phyloP scores from a whole-genome alignment of 495 filamentous ascomycete species.

The Annulohypoxylon bovei region DNA sequence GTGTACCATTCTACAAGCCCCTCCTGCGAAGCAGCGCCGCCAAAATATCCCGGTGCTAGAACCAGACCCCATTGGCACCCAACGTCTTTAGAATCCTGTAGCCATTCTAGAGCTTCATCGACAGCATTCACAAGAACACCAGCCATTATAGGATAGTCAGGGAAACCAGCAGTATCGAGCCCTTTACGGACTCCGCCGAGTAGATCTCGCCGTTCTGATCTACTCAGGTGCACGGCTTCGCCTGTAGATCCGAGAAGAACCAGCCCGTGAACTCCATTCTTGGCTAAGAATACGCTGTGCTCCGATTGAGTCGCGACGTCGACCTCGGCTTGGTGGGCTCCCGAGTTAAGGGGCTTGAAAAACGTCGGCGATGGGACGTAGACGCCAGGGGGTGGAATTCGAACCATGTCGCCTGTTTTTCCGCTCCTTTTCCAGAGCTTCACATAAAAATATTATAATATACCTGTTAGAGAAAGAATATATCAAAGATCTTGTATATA shows the following conservation, averaged over 20 bases:
- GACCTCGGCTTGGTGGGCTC: constrained; percentile 38
- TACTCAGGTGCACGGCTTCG: constrained; percentile 70
- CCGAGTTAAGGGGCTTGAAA: constrained; percentile 51
- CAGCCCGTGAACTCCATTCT: constrained; percentile 67
- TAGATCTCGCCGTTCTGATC: constrained; percentile 63
- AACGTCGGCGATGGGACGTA: constrained; percentile 63
- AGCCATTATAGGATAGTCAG: constrained; percentile 70
- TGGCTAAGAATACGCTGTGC: constrained; percentile 69
- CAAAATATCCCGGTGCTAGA: constrained; percentile 66
- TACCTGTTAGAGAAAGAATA: not conserved
- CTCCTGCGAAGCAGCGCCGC: constrained; percentile 54
- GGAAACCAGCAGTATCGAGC: constrained; percentile 65
- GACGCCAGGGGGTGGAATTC: constrained; percentile 50
- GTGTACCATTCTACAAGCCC: constrained; percentile 62
- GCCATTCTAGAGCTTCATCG: constrained; percentile 66
- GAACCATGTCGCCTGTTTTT: constrained; percentile 24
- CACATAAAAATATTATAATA: not conserved
- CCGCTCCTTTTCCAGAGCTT: not conserved
- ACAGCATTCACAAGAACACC: constrained; percentile 69
- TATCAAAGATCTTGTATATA: not conserved
- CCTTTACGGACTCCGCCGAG: constrained; percentile 61
- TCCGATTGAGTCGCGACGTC: constrained; percentile 64
- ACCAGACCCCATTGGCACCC: constrained; percentile 70
- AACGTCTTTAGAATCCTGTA: constrained; percentile 64
- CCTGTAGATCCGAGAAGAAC: constrained; percentile 74